phyloP scores from a whole-genome alignment of 495 filamentous ascomycete genomes.

The Acidomyces sp. region DNA sequence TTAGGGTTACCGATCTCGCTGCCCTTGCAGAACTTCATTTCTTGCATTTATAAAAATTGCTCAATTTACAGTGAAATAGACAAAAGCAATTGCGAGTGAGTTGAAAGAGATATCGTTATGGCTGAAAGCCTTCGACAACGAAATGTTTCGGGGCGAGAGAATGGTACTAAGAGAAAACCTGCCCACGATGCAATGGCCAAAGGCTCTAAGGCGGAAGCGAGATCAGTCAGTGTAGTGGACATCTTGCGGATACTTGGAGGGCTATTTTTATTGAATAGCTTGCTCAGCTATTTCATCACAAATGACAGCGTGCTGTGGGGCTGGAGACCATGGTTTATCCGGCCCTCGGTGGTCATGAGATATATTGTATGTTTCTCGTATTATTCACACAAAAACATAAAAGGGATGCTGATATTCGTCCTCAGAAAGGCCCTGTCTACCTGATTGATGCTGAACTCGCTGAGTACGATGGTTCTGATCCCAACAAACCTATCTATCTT shows the following conservation, averaged over 20 bases:
- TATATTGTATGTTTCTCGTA: constrained; percentile 24
- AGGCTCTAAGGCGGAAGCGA: too few species aligned
- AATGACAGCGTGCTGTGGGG: constrained; percentile 52
- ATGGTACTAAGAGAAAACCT: too few species aligned
- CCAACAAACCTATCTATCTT: constrained; percentile 68
- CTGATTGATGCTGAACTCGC: constrained; percentile 64
- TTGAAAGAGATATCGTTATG: too few species aligned
- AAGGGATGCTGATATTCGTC: constrained; percentile 9
- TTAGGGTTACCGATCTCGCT: too few species aligned
- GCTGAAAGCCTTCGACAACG: too few species aligned
- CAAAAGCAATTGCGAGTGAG: too few species aligned
- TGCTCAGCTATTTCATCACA: constrained; percentile 71
- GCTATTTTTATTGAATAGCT: constrained; percentile 51
- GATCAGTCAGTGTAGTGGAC: constrained; percentile 51
- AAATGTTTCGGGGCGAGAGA: too few species aligned
- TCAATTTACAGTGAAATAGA: too few species aligned
- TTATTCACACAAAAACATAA: too few species aligned
- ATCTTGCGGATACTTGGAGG: constrained; percentile 60
- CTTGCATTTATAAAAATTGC: too few species aligned
- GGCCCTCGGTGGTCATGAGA: constrained; percentile 27
- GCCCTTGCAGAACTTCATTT: too few species aligned
- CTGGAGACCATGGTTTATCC: constrained; percentile 57
- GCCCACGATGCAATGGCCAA: too few species aligned
- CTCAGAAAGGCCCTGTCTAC: constrained; percentile 30
- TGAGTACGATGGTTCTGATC: constrained; percentile 66